Evolutionary conservation across 73 alveolate genomes (phyloP).

Genomic region (Breviolum minutum): DNA sequence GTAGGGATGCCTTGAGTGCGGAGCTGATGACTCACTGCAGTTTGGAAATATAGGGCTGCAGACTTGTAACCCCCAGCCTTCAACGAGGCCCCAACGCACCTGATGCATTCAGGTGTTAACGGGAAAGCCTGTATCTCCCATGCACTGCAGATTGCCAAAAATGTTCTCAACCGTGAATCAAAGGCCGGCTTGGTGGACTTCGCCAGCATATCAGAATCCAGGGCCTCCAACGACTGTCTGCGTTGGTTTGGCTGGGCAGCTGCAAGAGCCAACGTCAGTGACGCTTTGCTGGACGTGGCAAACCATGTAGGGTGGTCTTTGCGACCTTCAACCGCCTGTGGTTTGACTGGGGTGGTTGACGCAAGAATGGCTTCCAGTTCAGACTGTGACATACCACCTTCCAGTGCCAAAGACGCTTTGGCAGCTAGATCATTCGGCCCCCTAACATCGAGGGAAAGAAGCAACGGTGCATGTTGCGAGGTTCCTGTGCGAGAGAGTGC

Average conservation of each 20-base stretch:
- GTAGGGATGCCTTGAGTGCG: background rate
- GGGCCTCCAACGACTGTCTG: background rate
- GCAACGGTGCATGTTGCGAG: background rate
- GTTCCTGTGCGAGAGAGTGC: no score
- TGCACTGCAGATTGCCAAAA: background rate
- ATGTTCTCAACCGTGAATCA: background rate
- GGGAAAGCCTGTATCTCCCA: background rate
- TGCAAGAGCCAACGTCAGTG: background rate
- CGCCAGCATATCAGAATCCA: background rate
- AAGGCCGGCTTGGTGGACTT: background rate
- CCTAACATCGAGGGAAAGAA: background rate
- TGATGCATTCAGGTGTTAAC: background rate
- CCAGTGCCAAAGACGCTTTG: background rate
- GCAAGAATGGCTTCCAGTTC: background rate
- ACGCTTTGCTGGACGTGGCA: background rate
- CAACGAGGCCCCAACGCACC: background rate
- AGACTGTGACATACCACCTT: background rate
- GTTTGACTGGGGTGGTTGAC: background rate
- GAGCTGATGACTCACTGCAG: background rate
- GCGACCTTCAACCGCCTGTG: background rate
- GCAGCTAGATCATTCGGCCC: background rate
- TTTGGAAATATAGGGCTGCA: background rate
- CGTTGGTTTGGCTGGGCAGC: background rate
- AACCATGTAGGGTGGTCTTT: background rate
- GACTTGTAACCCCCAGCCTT: background rate